phyloP scores from a whole-genome alignment of 169 alveolate species.

The Plasmodium gonderi region DNA sequence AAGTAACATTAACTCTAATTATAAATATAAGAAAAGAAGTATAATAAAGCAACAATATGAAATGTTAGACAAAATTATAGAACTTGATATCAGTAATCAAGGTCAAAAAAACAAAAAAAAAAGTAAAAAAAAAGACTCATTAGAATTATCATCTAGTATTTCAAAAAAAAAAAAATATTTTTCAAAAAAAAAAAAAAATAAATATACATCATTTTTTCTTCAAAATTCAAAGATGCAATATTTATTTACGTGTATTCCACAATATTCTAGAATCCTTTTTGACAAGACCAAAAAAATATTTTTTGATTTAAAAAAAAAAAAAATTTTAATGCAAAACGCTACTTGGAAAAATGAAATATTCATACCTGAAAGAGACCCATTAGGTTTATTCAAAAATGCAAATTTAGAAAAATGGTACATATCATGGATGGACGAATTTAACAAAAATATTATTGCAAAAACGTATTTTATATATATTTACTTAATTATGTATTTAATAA shows the following conservation, averaged over 20 bases:
- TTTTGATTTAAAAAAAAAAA: constrained; percentile 73
- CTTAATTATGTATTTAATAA: constrained; percentile 36
- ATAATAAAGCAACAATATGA: constrained; percentile 12
- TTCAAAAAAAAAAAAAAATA: constrained; percentile 21
- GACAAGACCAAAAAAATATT: constrained; percentile 46
- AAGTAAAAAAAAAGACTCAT: constrained; percentile 8
- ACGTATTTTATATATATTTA: constrained; percentile 30
- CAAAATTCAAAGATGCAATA: constrained; percentile 24
- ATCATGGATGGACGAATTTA: constrained; percentile 81
- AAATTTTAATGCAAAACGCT: constrained; percentile 78
- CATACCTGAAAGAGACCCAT: constrained; percentile 76
- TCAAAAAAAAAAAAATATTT: constrained; percentile 8
- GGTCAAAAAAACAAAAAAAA: constrained; percentile 30
- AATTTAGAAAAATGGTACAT: constrained; percentile 79
- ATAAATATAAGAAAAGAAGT: background rate
- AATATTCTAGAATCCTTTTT: constrained; percentile 5
- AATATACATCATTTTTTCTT: constrained; percentile 20
- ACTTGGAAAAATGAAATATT: constrained; percentile 76
- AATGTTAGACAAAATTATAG: constrained; percentile 55
- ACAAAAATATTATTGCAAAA: constrained; percentile 56
- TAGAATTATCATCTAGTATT: background rate
- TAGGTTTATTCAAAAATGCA: constrained; percentile 77
- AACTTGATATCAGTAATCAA: constrained; percentile 46
- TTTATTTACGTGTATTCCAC: constrained; percentile 44
- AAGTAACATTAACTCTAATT: background rate